Conservation (phyloP, 2,329 filamentous ascomycete genomes). For the Phaeosphaeriaceae sp. region DNA sequence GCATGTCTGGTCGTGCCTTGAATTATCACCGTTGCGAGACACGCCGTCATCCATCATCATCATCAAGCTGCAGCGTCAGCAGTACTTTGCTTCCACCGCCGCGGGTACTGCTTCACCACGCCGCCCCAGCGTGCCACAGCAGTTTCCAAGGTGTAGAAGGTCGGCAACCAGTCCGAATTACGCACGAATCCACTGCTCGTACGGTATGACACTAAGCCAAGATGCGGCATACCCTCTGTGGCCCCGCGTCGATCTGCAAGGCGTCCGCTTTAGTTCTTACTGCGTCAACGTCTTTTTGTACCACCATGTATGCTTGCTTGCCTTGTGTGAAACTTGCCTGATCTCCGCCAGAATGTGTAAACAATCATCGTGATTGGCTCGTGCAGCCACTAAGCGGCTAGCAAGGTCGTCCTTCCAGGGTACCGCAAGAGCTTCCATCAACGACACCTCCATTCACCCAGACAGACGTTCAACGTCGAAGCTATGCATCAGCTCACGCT, state of each 20-base stretch:
- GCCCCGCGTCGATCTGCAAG: conserved; percentile 18
- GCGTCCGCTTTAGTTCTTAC: conserved; percentile 10
- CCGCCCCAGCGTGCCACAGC: conserved; percentile 6
- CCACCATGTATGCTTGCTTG: background rate
- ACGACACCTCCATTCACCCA: background rate
- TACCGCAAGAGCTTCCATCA: background rate
- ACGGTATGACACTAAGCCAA: background rate
- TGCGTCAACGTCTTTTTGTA: conserved; percentile 14
- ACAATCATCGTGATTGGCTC: conserved; percentile 2
- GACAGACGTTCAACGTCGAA: background rate
- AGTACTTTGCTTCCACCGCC: background rate
- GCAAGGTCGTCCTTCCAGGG: background rate
- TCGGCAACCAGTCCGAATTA: background rate
- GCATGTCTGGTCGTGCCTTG: background rate
- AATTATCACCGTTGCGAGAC: background rate
- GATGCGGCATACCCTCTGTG: conserved; percentile 9
- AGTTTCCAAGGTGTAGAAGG: background rate
- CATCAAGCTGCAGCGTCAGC: background rate
- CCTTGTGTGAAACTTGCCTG: background rate
- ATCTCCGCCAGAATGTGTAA: too few species aligned
- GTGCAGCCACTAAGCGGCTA: background rate
- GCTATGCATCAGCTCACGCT: conserved; percentile 14
- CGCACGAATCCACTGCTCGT: background rate
- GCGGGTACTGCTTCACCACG: background rate
- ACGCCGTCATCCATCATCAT: background rate